phyloP scores from a whole-genome alignment of 2,329 filamentous ascomycete genomes.

The Fusarium sp. region DNA sequence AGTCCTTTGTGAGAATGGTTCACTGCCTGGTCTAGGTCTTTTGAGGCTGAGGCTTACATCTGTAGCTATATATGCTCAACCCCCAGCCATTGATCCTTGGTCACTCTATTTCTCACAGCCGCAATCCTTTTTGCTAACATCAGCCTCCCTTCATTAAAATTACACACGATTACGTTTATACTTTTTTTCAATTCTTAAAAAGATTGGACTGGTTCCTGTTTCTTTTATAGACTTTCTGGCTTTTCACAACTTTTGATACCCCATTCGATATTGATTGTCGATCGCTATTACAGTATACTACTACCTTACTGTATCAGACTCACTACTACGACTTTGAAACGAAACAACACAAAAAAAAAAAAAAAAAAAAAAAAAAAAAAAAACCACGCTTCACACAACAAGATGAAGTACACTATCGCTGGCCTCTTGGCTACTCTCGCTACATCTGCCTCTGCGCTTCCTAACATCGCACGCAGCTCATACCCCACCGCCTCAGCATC shows the following conservation, averaged over 20 bases:
- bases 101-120: conserved; percentile 15
- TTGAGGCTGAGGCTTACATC: conserved; percentile 30
- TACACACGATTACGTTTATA: background rate
- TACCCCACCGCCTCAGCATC: conserved; percentile 9
- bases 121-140: conserved; percentile 11
- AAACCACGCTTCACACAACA: background rate
- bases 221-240: background rate
- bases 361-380: background rate
- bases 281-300: conserved; percentile 4
- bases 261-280: conserved; percentile 14
- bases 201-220: conserved; percentile 27
- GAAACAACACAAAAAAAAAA: background rate
- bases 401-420: conserved; percentile 36
- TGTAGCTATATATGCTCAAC: conserved; percentile 12
- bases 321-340: conserved; percentile 1
- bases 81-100: conserved; percentile 1
- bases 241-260: conserved; percentile 13
- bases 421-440: conserved; percentile 35
- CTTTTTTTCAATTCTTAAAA: background rate
- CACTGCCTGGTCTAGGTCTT: background rate
- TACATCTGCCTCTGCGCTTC: conserved; percentile 31
- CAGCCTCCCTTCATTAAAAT: conserved; percentile 24
- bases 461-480: conserved; percentile 19
- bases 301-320: background rate
- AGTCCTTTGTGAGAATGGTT: conserved; percentile 9